Percentiles rank a stretch among this genome's conserved stretches.
Evolutionary conservation across 176 grass and related monocot species (phyloP).

Genomic region (Neostapfia colusana): DNA sequence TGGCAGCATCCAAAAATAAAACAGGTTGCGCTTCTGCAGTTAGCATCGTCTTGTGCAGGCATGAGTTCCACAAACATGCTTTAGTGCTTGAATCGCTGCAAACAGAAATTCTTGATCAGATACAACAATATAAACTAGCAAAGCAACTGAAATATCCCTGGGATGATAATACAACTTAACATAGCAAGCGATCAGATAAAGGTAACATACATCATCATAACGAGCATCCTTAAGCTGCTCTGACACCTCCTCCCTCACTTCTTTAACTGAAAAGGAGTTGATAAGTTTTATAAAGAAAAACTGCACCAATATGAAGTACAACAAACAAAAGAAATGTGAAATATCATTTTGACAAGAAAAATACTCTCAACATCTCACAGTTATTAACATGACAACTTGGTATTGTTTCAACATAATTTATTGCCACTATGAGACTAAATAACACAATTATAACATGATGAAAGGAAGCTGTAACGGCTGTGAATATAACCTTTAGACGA

Average conservation of each 20-base stretch:
- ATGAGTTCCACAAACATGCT: not conserved
- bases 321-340: not conserved
- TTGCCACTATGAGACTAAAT: not conserved
- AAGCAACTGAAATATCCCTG: not conserved
- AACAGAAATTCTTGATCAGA: conserved; percentile 8
- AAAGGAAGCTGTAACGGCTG: not conserved
- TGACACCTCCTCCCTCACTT: conserved; percentile 44
- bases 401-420: not conserved
- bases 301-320: not conserved
- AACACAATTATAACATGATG: not conserved
- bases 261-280: conserved; percentile 34
- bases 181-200: not conserved
- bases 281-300: not conserved
- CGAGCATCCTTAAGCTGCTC: conserved; percentile 44
- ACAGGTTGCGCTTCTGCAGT: conserved; percentile 2
- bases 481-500: conserved; percentile 50
- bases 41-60: not conserved
- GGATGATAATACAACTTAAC: not conserved
- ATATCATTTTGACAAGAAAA: not conserved
- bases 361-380: not conserved
- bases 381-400: not conserved
- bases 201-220: conserved; percentile 37
- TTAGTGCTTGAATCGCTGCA: conserved; percentile 58
- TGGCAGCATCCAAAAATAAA: not conserved
- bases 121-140: not conserved